phyloP scores from a whole-genome alignment of 495 filamentous ascomycete species.

The Penicillium daleae region DNA sequence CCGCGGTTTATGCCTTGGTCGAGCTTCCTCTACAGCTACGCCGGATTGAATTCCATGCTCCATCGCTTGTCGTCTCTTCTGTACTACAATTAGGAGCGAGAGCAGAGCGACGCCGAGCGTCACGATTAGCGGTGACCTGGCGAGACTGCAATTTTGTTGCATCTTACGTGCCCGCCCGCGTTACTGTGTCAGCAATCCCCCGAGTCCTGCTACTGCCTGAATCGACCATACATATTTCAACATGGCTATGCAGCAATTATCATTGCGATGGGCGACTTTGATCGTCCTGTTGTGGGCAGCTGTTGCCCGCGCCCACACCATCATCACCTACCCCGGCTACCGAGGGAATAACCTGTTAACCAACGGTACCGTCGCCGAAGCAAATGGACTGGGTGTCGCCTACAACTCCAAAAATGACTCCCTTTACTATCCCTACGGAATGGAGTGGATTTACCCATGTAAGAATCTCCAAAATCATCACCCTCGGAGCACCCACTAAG shows the following conservation, averaged over 20 bases:
- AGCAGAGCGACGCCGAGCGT: slow-evolving; percentile 16
- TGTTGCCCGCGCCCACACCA: slow-evolving; percentile 73
- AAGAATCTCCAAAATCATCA: slow-evolving; percentile 35
- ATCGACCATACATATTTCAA: slow-evolving; percentile 22
- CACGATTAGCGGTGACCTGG: not conserved
- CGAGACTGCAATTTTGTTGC: slow-evolving; percentile 1
- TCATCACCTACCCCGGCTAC: slow-evolving; percentile 93
- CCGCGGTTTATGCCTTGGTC: slow-evolving; percentile 34
- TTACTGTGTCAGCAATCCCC: not conserved
- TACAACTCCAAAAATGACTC: slow-evolving; percentile 44
- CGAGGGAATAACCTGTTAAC: slow-evolving; percentile 90
- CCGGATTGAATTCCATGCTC: slow-evolving; percentile 19
- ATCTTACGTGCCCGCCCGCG: slow-evolving; percentile 1
- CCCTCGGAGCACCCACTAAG: slow-evolving; percentile 2
- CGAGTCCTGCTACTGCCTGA: not conserved
- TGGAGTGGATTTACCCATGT: slow-evolving; percentile 99
- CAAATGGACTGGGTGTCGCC: slow-evolving; percentile 52
- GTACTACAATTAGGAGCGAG: slow-evolving; percentile 6
- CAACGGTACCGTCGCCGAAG: slow-evolving; percentile 59
- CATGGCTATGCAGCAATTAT: slow-evolving; percentile 39
- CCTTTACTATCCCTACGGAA: slow-evolving; percentile 76
- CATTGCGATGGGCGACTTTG: slow-evolving; percentile 53
- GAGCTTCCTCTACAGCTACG: slow-evolving; percentile 24
- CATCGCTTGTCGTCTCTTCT: slow-evolving; percentile 2
- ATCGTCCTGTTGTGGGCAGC: slow-evolving; percentile 53